Percentiles rank a stretch among this genome's conserved stretches.
Conservation (phyloP, 2,329 filamentous ascomycete genomes). For the Aspergillus sp. region DNA sequence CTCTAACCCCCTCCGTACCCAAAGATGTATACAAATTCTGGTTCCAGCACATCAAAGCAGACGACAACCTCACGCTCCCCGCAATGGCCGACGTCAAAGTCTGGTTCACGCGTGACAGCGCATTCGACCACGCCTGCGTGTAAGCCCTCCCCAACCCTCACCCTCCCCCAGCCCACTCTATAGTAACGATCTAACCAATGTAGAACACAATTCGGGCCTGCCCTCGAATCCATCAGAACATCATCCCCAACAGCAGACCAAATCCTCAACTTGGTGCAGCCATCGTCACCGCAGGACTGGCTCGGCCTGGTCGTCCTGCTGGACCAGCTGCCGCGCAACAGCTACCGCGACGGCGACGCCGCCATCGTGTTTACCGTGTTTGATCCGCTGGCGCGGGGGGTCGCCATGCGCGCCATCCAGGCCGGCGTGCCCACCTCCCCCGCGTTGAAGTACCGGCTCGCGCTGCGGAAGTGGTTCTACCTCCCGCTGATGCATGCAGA, state of each 20-base stretch:
- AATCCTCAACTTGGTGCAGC: slow-evolving; percentile 15
- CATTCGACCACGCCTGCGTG: not conserved
- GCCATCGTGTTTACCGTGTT: slow-evolving; percentile 54
- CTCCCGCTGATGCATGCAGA: slow-evolving; percentile 58
- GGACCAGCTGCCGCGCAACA: slow-evolving; percentile 64
- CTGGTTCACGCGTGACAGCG: not conserved
- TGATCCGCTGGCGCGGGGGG: slow-evolving; percentile 53
- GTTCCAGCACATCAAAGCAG: slow-evolving; percentile 20
- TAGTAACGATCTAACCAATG: not conserved
- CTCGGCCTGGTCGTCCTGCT: slow-evolving; percentile 58
- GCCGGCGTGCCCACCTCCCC: slow-evolving; percentile 27
- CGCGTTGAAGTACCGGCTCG: slow-evolving; percentile 34
- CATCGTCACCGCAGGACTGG: slow-evolving; percentile 17
- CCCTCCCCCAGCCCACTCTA: not conserved
- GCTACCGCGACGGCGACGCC: slow-evolving; percentile 53
- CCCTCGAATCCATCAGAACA: not conserved
- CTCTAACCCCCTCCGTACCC: not conserved
- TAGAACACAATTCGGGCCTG: slow-evolving; percentile 1
- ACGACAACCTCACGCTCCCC: slow-evolving; percentile 18
- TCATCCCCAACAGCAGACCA: not conserved
- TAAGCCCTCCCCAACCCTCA: not conserved
- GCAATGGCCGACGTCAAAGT: slow-evolving; percentile 9
- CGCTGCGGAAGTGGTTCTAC: slow-evolving; percentile 57
- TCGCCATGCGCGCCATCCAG: slow-evolving; percentile 41
- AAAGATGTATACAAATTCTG: slow-evolving; percentile 15